A percentile compares a stretch with the other conserved stretches of the same genome.
Evolutionary conservation across 345 rosid species (phyloP).

Genomic region (Zanthoxylum bungeanum): DNA sequence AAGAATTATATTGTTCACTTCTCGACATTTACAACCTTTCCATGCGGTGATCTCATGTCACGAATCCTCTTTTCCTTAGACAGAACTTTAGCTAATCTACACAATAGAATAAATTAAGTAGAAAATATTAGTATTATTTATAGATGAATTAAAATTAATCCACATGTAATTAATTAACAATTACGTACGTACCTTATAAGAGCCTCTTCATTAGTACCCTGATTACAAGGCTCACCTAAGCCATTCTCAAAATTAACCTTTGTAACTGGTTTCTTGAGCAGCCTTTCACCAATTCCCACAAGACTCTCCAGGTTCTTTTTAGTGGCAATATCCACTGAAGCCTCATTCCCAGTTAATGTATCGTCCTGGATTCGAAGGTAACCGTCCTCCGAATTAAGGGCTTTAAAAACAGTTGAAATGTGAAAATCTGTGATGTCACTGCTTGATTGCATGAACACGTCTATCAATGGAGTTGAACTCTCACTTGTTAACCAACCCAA

Average conservation of each 20-base stretch:
- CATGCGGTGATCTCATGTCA: conserved; percentile 32
- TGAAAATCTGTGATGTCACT: conserved; percentile 40
- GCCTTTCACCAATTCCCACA: conserved; percentile 40
- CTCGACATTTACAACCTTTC: neutral
- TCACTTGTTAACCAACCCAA: conserved; percentile 37
- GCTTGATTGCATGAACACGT: conserved; percentile 37
- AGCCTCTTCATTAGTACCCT: conserved; percentile 41
- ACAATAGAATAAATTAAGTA: neutral
- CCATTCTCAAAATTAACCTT: conserved; percentile 53
- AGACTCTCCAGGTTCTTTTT: conserved; percentile 43
- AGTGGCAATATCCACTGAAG: conserved; percentile 57
- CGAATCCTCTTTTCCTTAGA: conserved; percentile 43
- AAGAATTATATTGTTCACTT: neutral
- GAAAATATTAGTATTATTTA: neutral
- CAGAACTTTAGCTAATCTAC: conserved; percentile 39
- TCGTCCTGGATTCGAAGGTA: conserved; percentile 63
- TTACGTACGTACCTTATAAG: conserved; percentile 38
- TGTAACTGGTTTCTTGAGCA: conserved; percentile 49
- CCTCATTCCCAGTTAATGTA: conserved; percentile 30
- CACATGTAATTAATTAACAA: too few relatives aligned
- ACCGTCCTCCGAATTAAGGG: conserved; percentile 33
- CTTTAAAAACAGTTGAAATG: conserved; percentile 32
- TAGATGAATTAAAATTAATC: too few relatives aligned
- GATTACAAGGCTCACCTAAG: conserved; percentile 9
- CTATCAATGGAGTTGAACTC: conserved; percentile 30